phyloP scores from a whole-genome alignment of 306 rosid genomes.

The Fragaria vesca region DNA sequence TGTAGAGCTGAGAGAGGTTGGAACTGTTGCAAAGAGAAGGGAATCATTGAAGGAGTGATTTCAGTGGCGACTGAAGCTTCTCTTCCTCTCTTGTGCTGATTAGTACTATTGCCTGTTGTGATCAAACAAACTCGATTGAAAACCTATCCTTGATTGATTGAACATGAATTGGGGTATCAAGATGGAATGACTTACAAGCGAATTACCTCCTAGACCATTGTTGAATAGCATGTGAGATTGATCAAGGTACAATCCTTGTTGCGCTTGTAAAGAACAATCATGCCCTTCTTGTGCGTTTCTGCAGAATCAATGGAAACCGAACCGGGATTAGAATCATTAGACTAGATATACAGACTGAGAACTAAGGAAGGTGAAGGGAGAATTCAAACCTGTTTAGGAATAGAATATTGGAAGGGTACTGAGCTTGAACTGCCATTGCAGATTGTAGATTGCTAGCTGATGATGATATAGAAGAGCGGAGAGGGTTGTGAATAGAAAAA shows the following conservation, averaged over 20 bases:
- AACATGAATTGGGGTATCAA: conserved; percentile 3
- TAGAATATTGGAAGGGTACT: conserved; percentile 81
- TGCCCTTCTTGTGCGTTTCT: conserved; percentile 71
- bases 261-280: conserved; percentile 67
- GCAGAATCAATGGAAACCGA: conserved; percentile 19
- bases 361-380: background rate
- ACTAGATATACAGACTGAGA: background rate
- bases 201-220: conserved; percentile 51
- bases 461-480: background rate
- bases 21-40: conserved; percentile 48
- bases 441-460: background rate
- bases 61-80: conserved; percentile 43
- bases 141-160: background rate
- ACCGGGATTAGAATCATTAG: background rate
- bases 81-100: conserved; percentile 75
- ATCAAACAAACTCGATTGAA: background rate
- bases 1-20: conserved; percentile 75
- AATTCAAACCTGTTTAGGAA: conserved; percentile 64
- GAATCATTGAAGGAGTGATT: conserved; percentile 42
- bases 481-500: conserved; percentile 2
- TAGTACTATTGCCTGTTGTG: conserved; percentile 30
- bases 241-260: conserved; percentile 53
- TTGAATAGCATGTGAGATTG: conserved; percentile 70
- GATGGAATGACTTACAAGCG: background rate
- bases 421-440: conserved; percentile 97